A percentile compares a stretch with the other conserved stretches of the same genome.
phyloP scores from a whole-genome alignment of 768 basidiomycete species.

The Kwoniella pini region DNA sequence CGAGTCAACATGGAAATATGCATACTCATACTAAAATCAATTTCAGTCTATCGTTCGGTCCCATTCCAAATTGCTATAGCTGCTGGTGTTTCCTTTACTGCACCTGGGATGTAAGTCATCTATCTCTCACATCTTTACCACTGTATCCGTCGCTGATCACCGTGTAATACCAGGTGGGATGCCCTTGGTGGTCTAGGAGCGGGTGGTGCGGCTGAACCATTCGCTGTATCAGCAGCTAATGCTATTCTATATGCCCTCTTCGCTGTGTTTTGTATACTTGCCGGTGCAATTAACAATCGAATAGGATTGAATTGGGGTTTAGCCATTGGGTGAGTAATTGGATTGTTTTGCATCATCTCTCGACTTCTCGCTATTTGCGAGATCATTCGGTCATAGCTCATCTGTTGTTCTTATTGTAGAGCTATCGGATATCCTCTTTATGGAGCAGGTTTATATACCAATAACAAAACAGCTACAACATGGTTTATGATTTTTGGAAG shows the following conservation, averaged over 20 bases:
- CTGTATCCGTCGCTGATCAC: slow-evolving; percentile 3
- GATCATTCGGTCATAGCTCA: no score
- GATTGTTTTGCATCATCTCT: not conserved
- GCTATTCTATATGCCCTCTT: slow-evolving; percentile 34
- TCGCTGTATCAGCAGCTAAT: slow-evolving; percentile 37
- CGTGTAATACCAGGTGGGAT: slow-evolving; percentile 29
- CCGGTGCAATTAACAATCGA: slow-evolving; percentile 37
- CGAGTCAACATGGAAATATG: not conserved
- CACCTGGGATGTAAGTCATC: slow-evolving; percentile 35
- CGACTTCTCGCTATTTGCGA: no score
- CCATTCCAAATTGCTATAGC: slow-evolving; percentile 27
- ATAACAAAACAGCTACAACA: slow-evolving; percentile 31
- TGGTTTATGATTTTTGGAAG: slow-evolving; percentile 49
- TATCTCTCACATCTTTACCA: no score
- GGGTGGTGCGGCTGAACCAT: slow-evolving; percentile 37
- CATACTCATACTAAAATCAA: no score
- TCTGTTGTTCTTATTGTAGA: not conserved
- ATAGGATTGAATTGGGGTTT: slow-evolving; percentile 40
- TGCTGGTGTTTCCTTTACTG: slow-evolving; percentile 35
- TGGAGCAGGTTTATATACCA: slow-evolving; percentile 45
- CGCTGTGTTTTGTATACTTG: slow-evolving; percentile 32
- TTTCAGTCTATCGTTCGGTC: slow-evolving; percentile 24
- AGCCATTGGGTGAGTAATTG: slow-evolving; percentile 31
- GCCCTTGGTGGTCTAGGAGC: slow-evolving; percentile 38
- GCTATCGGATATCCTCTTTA: slow-evolving; percentile 42